Evolutionary conservation across 495 filamentous ascomycete species (phyloP).

Genomic region (Aeminium ludgeri): DNA sequence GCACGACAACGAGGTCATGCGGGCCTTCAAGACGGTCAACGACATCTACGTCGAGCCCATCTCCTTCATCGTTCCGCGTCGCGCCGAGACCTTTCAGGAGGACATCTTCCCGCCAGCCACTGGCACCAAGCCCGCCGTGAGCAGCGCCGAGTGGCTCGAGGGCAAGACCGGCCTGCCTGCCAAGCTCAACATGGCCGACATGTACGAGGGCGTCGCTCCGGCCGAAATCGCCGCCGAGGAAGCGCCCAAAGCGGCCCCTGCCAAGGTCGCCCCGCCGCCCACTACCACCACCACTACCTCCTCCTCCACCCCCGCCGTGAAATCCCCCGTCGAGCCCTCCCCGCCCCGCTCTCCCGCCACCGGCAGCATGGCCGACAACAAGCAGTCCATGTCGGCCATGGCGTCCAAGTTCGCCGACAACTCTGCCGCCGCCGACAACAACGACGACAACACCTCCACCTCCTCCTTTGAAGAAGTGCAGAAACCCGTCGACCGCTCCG

Average conservation of each 20-base stretch:
- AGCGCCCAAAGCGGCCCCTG: slow-evolving; percentile 36
- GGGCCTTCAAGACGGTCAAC: slow-evolving; percentile 91
- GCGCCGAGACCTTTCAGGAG: slow-evolving; percentile 92
- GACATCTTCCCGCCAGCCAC: slow-evolving; percentile 83
- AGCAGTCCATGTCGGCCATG: slow-evolving; percentile 63
- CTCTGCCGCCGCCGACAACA: slow-evolving; percentile 37
- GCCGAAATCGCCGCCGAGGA: slow-evolving; percentile 56
- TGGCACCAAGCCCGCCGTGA: slow-evolving; percentile 63
- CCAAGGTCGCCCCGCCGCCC: too few relatives aligned
- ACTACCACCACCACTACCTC: slow-evolving; percentile 28
- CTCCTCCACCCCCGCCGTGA: slow-evolving; percentile 33
- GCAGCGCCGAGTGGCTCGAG: slow-evolving; percentile 63
- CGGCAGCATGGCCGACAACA: slow-evolving; percentile 56
- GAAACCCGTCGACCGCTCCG: slow-evolving; percentile 40
- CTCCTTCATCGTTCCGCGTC: slow-evolving; percentile 88
- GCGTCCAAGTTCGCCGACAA: slow-evolving; percentile 73
- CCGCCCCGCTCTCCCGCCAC: too few relatives aligned
- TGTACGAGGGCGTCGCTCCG: slow-evolving; percentile 70
- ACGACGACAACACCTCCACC: slow-evolving; percentile 42
- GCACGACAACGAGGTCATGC: slow-evolving; percentile 91
- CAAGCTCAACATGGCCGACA: slow-evolving; percentile 80
- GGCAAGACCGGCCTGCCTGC: slow-evolving; percentile 70
- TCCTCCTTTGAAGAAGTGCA: slow-evolving; percentile 67
- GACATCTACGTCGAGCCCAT: slow-evolving; percentile 89
- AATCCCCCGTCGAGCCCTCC: too few relatives aligned